These are phyloP conservation scores for Kwoniella sp. DNA, from an alignment of 768 basidiomycete genomes.

Conservation along the genomic window DNA sequence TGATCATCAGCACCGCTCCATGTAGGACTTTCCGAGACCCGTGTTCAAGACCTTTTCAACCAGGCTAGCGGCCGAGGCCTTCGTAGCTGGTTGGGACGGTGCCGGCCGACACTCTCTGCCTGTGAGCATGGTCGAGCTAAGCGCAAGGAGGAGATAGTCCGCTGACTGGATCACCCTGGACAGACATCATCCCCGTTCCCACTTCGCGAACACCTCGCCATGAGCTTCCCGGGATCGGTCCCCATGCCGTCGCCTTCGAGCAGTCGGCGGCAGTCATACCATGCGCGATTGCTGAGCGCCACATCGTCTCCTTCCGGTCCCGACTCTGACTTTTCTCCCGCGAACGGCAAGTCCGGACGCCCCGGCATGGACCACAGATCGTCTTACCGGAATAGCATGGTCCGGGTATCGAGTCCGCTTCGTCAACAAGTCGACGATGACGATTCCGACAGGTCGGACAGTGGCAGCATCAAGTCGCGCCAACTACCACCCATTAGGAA, in stretches of 20 bases:
- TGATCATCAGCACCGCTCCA: not conserved
- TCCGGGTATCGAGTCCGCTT: constrained; percentile 41
- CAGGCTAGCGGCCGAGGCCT: constrained; percentile 43
- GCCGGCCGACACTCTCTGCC: constrained; percentile 36
- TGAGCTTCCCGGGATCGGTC: constrained; percentile 40
- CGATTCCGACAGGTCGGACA: constrained; percentile 2
- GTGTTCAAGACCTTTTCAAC: constrained; percentile 45
- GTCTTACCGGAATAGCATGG: constrained; percentile 32
- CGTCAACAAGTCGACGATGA: constrained; percentile 43
- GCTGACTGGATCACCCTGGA: not conserved
- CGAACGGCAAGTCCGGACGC: constrained; percentile 20
- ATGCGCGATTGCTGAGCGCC: constrained; percentile 19
- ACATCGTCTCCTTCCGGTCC: constrained; percentile 1
- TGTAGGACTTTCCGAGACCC: constrained; percentile 29
- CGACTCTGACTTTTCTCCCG: constrained; percentile 10
- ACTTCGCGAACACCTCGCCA: constrained; percentile 42
- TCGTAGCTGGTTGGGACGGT: constrained; percentile 39
- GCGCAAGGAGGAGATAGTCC: not conserved
- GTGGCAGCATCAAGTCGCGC: not conserved
- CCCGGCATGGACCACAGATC: constrained; percentile 3
- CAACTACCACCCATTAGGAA: constrained; percentile 9
- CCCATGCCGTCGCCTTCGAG: constrained; percentile 25
- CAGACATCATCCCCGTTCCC: constrained; percentile 33
- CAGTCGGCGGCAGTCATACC: constrained; percentile 21
- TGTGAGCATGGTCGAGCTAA: constrained; percentile 19